Evolutionary conservation across 2,329 filamentous ascomycete genomes (phyloP).

Genomic region (Xylariaceae sp.): DNA sequence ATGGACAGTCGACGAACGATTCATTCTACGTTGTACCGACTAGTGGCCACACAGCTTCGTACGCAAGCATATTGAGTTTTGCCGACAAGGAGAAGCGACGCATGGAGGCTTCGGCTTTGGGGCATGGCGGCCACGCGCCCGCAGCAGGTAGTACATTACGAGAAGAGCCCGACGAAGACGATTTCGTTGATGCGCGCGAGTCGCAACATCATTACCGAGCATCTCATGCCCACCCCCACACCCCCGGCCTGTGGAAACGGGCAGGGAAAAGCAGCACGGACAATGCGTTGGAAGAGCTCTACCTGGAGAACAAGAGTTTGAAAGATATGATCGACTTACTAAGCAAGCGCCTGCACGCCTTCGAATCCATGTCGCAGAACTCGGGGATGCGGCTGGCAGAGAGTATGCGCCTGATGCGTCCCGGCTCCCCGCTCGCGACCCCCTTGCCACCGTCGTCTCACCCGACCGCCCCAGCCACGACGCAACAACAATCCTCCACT

Average conservation of each 20-base stretch:
- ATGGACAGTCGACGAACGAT: slow-evolving; percentile 58
- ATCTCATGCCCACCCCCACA: slow-evolving; percentile 36
- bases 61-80: slow-evolving; percentile 78
- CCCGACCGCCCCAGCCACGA: too few relatives aligned
- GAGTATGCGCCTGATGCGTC: slow-evolving; percentile 62
- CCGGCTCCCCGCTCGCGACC: slow-evolving; percentile 43
- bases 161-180: slow-evolving; percentile 67
- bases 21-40: slow-evolving; percentile 95
- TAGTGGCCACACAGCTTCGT: slow-evolving; percentile 85
- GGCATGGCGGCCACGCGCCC: slow-evolving; percentile 35
- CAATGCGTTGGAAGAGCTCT: slow-evolving; percentile 77
- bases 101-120: slow-evolving; percentile 46
- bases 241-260: slow-evolving; percentile 30
- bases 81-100: slow-evolving; percentile 62
- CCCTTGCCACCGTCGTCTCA: background rate
- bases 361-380: slow-evolving; percentile 86
- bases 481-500: too few relatives aligned
- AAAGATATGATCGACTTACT: slow-evolving; percentile 83
- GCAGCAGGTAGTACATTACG: slow-evolving; percentile 33
- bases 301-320: slow-evolving; percentile 80
- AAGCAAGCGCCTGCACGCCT: slow-evolving; percentile 81
- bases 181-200: slow-evolving; percentile 85
- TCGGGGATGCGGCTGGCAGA: slow-evolving; percentile 82
- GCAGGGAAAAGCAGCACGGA: slow-evolving; percentile 38
- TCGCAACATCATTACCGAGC: too few relatives aligned